Percentiles rank a stretch among this genome's conserved stretches.
Conservation (phyloP, 345 rosid species). For the Populus euphratica region DNA sequence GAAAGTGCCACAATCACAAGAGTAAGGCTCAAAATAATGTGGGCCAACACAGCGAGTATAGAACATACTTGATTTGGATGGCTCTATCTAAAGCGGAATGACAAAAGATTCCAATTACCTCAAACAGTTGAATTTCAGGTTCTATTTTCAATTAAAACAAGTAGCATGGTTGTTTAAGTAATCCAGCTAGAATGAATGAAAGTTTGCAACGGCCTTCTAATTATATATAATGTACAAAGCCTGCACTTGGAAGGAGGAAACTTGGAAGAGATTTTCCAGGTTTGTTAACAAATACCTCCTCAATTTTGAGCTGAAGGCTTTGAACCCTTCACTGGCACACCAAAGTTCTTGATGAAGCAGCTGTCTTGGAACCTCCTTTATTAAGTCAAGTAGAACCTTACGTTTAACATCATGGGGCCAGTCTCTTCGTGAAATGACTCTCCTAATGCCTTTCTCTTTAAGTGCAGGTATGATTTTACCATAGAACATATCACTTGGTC, state of each 20-base stretch:
- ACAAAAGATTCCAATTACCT: background rate
- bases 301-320: conserved; percentile 76
- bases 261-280: background rate
- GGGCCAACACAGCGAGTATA: background rate
- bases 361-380: conserved; percentile 85
- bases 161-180: background rate
- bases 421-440: conserved; percentile 90
- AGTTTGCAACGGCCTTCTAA: background rate
- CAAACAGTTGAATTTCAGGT: background rate
- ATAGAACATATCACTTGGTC: conserved; percentile 96
- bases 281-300: conserved; percentile 50
- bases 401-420: conserved; percentile 98
- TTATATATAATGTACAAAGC: background rate
- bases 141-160: background rate
- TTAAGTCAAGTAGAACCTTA: conserved; percentile 83
- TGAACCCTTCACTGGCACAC: conserved; percentile 97
- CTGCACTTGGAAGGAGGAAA: background rate
- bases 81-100: background rate
- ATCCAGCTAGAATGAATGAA: background rate
- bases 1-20: background rate
- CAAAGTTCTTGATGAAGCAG: conserved; percentile 89
- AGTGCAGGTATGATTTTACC: conserved; percentile 97
- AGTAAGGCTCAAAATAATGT: background rate
- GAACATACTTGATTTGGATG: background rate
- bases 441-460: conserved; percentile 89